Evolutionary conservation across 177 flowering plant species (phyloP).

Genomic region (Vitis hybrid): DNA sequence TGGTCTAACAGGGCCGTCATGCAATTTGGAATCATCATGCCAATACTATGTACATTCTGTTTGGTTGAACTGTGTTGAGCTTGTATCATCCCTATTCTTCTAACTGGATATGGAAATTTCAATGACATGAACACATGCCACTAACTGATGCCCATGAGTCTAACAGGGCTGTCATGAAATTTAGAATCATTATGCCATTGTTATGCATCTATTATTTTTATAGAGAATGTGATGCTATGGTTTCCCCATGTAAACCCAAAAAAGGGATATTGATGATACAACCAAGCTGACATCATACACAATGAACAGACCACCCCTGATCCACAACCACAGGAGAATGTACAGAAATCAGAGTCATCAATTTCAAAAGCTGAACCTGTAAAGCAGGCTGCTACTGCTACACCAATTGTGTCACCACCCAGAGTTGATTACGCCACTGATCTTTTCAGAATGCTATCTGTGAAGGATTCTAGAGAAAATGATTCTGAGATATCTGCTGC

Average conservation of each 20-base stretch:
- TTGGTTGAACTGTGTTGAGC: too few species aligned
- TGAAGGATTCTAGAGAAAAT: constrained; percentile 30
- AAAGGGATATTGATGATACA: background rate
- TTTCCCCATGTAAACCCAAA: background rate
- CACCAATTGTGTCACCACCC: constrained; percentile 23
- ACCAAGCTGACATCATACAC: background rate
- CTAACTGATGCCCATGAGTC: too few species aligned
- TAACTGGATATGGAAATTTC: too few species aligned
- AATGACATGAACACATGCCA: too few species aligned
- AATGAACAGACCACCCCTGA: constrained; percentile 19
- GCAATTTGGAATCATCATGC: too few species aligned
- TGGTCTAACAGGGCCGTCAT: too few species aligned
- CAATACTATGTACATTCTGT: too few species aligned
- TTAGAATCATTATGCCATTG: too few species aligned
- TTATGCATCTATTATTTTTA: too few species aligned
- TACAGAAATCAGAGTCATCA: constrained; percentile 20
- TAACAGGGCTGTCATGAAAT: too few species aligned
- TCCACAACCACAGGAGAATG: constrained; percentile 12
- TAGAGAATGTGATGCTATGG: background rate
- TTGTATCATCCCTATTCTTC: too few species aligned
- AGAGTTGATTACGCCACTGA: constrained; percentile 39
- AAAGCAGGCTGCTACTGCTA: background rate
- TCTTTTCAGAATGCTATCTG: constrained; percentile 32
- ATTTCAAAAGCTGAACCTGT: constrained; percentile 9
- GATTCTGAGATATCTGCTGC: constrained; percentile 14